These are phyloP conservation scores for Xylaria telfairii DNA, from an alignment of 495 filamentous ascomycete genomes.

Conservation along the genomic window DNA sequence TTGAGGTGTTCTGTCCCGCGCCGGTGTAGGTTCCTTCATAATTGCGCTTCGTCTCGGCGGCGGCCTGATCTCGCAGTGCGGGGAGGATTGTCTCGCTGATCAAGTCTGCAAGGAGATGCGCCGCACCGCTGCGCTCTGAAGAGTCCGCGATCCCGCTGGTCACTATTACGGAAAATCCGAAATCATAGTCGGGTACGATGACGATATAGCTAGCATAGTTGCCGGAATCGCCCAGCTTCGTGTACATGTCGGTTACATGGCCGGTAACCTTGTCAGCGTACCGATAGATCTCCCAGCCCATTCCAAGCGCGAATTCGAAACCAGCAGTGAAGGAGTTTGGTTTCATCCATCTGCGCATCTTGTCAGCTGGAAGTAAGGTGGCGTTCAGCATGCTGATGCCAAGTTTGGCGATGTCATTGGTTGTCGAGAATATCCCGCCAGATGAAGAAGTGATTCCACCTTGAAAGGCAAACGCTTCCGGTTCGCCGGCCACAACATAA, in stretches of 20 bases:
- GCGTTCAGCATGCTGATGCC: conserved; percentile 57
- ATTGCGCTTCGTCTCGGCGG: conserved; percentile 34
- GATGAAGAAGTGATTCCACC: conserved; percentile 29
- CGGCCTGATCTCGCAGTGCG: conserved; percentile 43
- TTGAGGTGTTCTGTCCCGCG: conserved; percentile 36
- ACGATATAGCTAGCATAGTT: conserved; percentile 41
- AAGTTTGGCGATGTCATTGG: conserved; percentile 39
- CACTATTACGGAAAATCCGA: conserved; percentile 48
- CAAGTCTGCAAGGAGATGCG: conserved; percentile 33
- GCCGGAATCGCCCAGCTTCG: conserved; percentile 53
- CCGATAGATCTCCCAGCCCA: conserved; percentile 46
- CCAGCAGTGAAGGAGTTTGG: conserved; percentile 50
- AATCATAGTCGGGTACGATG: conserved; percentile 49
- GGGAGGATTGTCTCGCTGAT: conserved; percentile 41
- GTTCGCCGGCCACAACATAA: conserved; percentile 31
- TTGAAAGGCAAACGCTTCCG: conserved; percentile 20
- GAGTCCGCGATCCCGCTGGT: conserved; percentile 32
- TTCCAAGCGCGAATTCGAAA: conserved; percentile 38
- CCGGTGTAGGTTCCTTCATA: conserved; percentile 43
- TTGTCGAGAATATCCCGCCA: conserved; percentile 36
- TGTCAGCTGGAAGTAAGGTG: conserved; percentile 43
- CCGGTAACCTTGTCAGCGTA: conserved; percentile 36
- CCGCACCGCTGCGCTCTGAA: conserved; percentile 14
- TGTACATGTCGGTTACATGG: conserved; percentile 45
- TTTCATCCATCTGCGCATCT: conserved; percentile 58